Conservation (phyloP, 768 basidiomycete species). For the Auriscalpium microsporum region DNA sequence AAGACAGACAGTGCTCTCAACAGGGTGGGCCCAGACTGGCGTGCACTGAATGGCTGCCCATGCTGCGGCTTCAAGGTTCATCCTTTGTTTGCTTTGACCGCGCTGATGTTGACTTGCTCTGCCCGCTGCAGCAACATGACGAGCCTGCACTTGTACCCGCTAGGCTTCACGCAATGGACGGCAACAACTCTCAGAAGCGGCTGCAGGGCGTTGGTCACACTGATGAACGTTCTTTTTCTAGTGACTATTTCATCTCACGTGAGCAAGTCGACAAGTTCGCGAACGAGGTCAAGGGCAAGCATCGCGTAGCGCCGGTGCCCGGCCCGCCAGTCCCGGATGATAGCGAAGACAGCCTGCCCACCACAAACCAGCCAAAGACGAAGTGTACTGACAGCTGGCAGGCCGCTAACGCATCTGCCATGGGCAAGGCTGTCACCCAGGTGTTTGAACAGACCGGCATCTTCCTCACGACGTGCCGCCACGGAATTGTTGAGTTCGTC, state of each 20-base stretch:
- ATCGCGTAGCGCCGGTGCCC: not conserved
- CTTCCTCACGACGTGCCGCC: not conserved
- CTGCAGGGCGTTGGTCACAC: not conserved
- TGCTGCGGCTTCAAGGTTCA: not conserved
- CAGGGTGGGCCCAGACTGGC: not conserved
- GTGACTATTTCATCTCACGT: not conserved
- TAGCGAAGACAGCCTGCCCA: not conserved
- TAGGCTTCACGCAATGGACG: not conserved
- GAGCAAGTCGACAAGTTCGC: not conserved
- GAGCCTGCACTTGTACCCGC: not conserved
- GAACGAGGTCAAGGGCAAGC: not conserved
- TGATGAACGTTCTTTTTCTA: not conserved
- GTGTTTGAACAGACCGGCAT: not conserved
- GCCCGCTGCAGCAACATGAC: no score
- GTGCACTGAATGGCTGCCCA: not conserved
- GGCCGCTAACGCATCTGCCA: not conserved
- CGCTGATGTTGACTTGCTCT: no score
- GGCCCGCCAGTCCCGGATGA: not conserved
- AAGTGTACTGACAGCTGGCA: not conserved
- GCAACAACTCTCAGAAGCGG: not conserved
- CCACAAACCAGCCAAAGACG: not conserved
- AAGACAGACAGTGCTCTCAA: not conserved
- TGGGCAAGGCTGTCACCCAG: not conserved
- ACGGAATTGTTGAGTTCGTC: not conserved
- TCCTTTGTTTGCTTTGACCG: no score